Evolutionary conservation across 768 basidiomycete species (phyloP), one percentile per base, ranked within the genome.

Genomic region (Xerocomus brunneocitrinus): DNA sequence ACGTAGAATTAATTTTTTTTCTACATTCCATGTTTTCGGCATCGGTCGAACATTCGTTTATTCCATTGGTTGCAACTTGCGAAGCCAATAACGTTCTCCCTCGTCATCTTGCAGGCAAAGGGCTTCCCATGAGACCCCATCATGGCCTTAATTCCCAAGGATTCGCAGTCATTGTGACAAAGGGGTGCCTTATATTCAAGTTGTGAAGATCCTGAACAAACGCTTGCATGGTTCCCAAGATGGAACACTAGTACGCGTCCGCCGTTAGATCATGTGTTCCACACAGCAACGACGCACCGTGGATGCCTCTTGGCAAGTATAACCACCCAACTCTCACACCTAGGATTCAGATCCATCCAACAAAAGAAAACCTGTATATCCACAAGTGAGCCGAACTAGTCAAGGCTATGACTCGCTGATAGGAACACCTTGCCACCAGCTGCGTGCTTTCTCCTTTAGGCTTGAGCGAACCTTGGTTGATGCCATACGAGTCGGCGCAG

Each of bases 401-500:
- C 19, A 42, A 59, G 62, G 62, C 57, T 57, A 57, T 66, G 64
- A 30, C 46, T 36, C 36, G 25, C 27, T 47, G 49, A 62, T 34
- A 44, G 44, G 27, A 41, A 50, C 39, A 10, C 5, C 3, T 41
- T 45, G 40, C 36, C 34, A 48, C 45, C 41, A 22, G 38, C 47
- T 39, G 55, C 34, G 50, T 49, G 48, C 3, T 22, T 61, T 38
- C 38, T 50, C 43, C 8, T 53, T 52, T 45, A 10, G 28, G 30
- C 27, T 12, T 45, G 28, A 8, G 28, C 14, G 24, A 27, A 10
- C 28, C 9, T 30, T n/a, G 8, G 43, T 53, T 27, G 27, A 34
- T 35, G 42, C 16, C 14, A 32, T 35, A 47, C 46, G 7, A 24
- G 30, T 44, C 52, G 13, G 36, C 24, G n/a, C 42, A 16, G 8